Conservation (phyloP, 768 basidiomycete species). For the Cystofilobasidium bisporidii region DNA sequence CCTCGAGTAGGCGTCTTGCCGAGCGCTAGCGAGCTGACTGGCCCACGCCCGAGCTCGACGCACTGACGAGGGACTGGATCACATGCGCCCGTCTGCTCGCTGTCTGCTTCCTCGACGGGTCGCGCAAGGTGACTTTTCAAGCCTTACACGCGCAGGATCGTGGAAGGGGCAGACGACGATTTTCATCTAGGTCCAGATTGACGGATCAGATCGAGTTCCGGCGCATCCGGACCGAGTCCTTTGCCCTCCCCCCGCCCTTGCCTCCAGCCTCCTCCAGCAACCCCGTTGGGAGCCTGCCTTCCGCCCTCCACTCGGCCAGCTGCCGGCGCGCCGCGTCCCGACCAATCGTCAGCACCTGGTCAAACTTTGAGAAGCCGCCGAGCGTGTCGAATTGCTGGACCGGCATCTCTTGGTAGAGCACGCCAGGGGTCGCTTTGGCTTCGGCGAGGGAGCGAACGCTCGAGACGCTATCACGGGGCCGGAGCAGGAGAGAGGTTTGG, state of each 20-base stretch:
- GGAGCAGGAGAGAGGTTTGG: background rate
- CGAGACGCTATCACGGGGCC: slow-evolving; percentile 57
- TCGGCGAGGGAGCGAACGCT: slow-evolving; percentile 90
- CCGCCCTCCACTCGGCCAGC: slow-evolving; percentile 66
- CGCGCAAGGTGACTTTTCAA: no score
- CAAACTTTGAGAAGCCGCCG: slow-evolving; percentile 48
- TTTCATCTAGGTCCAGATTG: no score
- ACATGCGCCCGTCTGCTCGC: no score
- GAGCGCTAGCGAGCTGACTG: no score
- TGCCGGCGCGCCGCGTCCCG: slow-evolving; percentile 62
- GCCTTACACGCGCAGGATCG: no score
- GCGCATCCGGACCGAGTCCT: slow-evolving; percentile 17
- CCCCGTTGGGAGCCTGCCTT: slow-evolving; percentile 47
- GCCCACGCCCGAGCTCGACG: no score
- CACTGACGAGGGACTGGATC: no score
- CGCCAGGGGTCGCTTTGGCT: slow-evolving; percentile 79
- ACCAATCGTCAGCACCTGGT: slow-evolving; percentile 76
- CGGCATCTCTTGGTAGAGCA: slow-evolving; percentile 88
- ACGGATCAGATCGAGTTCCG: slow-evolving; percentile 25
- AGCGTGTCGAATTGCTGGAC: slow-evolving; percentile 91
- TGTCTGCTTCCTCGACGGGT: no score
- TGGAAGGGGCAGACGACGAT: no score
- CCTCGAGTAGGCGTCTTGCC: no score
- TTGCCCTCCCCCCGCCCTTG: slow-evolving; percentile 10
- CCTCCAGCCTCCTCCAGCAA: slow-evolving; percentile 5